Evolutionary conservation across 2,329 filamentous ascomycete species (phyloP).

Genomic region (Ceratocystiopsis sp.): DNA sequence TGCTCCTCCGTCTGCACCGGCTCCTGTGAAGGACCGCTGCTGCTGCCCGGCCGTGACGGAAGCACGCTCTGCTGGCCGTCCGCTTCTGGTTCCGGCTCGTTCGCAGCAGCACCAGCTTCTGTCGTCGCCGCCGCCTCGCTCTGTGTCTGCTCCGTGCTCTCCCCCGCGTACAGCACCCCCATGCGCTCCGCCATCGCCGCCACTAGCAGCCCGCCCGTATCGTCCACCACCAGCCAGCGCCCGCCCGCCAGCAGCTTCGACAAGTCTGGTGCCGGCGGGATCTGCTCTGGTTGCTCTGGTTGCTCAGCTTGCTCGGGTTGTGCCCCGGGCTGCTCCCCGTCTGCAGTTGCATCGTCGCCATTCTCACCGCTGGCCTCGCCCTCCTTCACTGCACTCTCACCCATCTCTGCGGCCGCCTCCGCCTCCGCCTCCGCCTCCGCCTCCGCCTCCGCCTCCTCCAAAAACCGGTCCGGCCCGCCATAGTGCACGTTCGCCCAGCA

Average conservation of each 20-base stretch:
- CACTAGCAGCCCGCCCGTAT: constrained; percentile 67
- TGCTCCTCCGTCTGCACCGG: neutral
- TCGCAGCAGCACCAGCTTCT: no score
- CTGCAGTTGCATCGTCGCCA: no score
- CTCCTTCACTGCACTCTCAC: no score
- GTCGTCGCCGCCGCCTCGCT: no score
- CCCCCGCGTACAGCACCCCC: constrained; percentile 50
- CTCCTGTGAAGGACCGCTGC: neutral
- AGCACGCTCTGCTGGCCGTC: no score
- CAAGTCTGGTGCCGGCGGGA: neutral
- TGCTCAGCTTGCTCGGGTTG: no score
- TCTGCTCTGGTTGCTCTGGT: neutral
- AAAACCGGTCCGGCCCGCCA: constrained; percentile 23
- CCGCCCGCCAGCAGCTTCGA: constrained; percentile 13
- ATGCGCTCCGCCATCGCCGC: constrained; percentile 79
- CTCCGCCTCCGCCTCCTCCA: constrained; percentile 8
- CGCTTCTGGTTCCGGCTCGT: no score
- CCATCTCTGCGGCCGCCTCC: no score
- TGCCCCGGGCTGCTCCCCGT: neutral
- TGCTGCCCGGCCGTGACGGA: no score
- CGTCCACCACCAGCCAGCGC: constrained; percentile 70
- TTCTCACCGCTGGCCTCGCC: no score
- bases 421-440: constrained; percentile 12
- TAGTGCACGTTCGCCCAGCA: constrained; percentile 87
- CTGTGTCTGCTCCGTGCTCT: constrained; percentile 8